Conservation (phyloP, 164 flowering plant species). For the Magnolia officinalis region DNA sequence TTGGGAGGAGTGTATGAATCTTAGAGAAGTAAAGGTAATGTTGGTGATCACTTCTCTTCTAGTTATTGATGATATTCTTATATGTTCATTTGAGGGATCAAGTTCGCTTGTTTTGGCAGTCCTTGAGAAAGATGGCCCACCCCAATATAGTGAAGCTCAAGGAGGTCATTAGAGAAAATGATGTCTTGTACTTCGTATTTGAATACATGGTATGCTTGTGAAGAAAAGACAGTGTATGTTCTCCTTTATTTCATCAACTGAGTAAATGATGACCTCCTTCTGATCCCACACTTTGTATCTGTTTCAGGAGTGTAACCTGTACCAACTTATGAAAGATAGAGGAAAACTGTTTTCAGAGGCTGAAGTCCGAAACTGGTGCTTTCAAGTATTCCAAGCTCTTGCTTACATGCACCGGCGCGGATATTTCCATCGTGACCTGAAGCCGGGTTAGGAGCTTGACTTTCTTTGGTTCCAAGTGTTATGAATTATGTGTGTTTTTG, state of each 20-base stretch:
- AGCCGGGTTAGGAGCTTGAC: slow-evolving; percentile 26
- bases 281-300: neutral
- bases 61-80: neutral
- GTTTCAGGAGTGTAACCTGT: slow-evolving; percentile 83
- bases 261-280: neutral
- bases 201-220: slow-evolving; percentile 76
- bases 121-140: slow-evolving; percentile 89
- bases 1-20: slow-evolving; percentile 96
- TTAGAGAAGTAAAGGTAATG: slow-evolving; percentile 95
- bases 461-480: neutral
- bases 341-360: slow-evolving; percentile 69
- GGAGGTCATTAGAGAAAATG: slow-evolving; percentile 92
- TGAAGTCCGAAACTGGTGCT: slow-evolving; percentile 94
- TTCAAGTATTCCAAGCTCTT: slow-evolving; percentile 97
- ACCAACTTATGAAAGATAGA: slow-evolving; percentile 87
- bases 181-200: slow-evolving; percentile 81
- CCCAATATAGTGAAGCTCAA: slow-evolving; percentile 94
- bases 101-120: slow-evolving; percentile 41
- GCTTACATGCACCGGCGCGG: slow-evolving; percentile 83
- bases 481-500: neutral
- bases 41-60: neutral
- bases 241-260: neutral
- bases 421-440: slow-evolving; percentile 40
- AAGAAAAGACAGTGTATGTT: neutral
- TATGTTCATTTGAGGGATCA: neutral